Evolutionary conservation across 495 filamentous ascomycete species (phyloP), one percentile per base, ranked within the genome.

Genomic region (Penicillium paradoxum): DNA sequence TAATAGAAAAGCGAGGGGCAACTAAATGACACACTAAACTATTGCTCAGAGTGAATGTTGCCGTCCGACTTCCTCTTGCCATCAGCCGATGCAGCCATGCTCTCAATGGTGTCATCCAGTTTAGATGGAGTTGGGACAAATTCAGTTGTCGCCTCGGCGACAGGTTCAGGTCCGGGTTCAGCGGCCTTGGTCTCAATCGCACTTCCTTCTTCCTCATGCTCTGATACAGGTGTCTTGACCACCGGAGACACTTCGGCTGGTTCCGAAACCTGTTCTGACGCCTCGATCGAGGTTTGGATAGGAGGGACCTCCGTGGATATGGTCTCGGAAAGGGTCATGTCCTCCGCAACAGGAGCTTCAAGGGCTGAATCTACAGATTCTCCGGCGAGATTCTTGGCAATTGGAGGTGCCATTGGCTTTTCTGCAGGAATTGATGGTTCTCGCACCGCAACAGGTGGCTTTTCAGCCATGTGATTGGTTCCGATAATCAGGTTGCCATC

Each of bases 321-420:
- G 15, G 43, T 53, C 34, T 17, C 30, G 15, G 57, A 36, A 15
- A 53, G 39, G 19, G 51, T 59, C 6, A 38, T 29, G 14, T 58
- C 54, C 13, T 46, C 47, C 18, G 21, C 51, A 17, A 22, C 24
- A 25, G 50, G 22, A 10, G 56, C 33, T 42, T 54, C 34, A 8
- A 57, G 51, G 6, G 29, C 42, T 18, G 72, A 66, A 50, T 74
- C 70, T 15, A 78, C 64, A 1, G 77, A 64, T 62, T 83, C 82
- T 36, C 80, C 81, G 10, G 81, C 78, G n/a, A 67, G 75, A 53
- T 83, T 83, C 46, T 77, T 78, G 46, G 70, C 78, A 3, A 83
- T 59, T 1, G 76, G 51, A 41, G 68, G 57, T 25, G 63, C 60
- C 59, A 59, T 64, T 48, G 69, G 21, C 6, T 55, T 21, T 25